Evolutionary conservation across 2,329 filamentous ascomycete genomes (phyloP).

Genomic region (Davidsoniella neocaledoniae): DNA sequence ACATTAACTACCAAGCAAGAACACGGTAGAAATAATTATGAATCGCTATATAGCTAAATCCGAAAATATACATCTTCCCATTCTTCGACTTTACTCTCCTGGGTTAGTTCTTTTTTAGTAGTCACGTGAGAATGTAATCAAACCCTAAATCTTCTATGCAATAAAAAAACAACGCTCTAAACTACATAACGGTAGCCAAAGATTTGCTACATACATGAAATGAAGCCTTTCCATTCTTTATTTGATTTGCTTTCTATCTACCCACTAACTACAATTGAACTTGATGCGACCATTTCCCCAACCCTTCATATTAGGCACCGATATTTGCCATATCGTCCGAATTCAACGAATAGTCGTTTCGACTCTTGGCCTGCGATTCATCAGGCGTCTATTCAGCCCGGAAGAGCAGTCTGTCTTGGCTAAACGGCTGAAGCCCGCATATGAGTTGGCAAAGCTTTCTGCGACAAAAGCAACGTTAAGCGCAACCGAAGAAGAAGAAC

Average conservation of each 20-base stretch:
- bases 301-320: conserved; percentile 56
- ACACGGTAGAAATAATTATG: too few relatives aligned
- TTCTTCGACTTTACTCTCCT: too few relatives aligned
- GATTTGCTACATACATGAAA: too few relatives aligned
- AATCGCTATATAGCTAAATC: too few relatives aligned
- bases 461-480: background rate
- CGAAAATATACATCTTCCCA: too few relatives aligned
- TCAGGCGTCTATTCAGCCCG: conserved; percentile 29
- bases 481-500: background rate
- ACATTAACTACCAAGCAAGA: too few relatives aligned
- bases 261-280: too few relatives aligned
- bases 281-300: conserved; percentile 37
- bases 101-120: too few relatives aligned
- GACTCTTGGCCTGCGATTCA: conserved; percentile 26
- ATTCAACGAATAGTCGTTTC: conserved; percentile 40
- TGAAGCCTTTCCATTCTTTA: background rate
- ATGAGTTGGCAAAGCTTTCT: background rate
- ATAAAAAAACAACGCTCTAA: too few relatives aligned
- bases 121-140: too few relatives aligned
- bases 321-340: conserved; percentile 56
- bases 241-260: background rate
- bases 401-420: conserved; percentile 21
- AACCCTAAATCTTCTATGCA: too few relatives aligned
- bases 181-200: background rate
- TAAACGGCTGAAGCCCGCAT: conserved; percentile 5